Evolutionary conservation across 2,329 filamentous ascomycete species (phyloP), one percentile per base, ranked within the genome.

Genomic region (Ceratocystis albifundus): DNA sequence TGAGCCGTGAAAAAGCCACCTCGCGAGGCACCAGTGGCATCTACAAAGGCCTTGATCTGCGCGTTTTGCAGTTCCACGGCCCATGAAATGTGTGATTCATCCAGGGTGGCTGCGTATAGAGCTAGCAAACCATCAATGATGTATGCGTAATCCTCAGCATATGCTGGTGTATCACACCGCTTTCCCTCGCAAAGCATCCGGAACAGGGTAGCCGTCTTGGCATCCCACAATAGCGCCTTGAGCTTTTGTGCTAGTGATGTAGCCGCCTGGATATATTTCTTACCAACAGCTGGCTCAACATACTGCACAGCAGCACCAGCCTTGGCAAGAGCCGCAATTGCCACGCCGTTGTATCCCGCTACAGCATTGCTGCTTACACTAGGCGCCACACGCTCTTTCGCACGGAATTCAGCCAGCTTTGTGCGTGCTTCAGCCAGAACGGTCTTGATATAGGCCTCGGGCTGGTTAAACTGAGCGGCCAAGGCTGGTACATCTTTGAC

Each of bases 101-200:
- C 86, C 69, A 88, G 87, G 0, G 90, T 96, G 0, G 87, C 83
- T 74, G 93, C 87, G 73, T 95, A 95, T 32, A 97, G 82, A 70
- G 92, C 87, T 66, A 97, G 78, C 1, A 96, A 79, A 0, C 91
- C 93, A 62, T 87, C 84, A 62, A 91, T 88, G 50, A 97, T 75
- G 74, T 93, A 96, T 2, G 93, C 90, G 73, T 97, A 97, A 76
- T 99, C 94, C 71, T 97, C 94, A 0, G 93, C 90, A 75, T 97
- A 96, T 0, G 84, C 92, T 48, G 81, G 80, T 4, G 36, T 55
- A 1, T 32, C n/a, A 3, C 59, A 62, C 0, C 84, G 86, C 20
- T 84, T 80, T 69, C 84, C 81, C 68, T 86, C 83, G 36, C 85
- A 84, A 75, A 88, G 95, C 53, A 93, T 84, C 62, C 92, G 83